Base-by-base conservation (phyloP, 1,139 yeast genomes). In the Wickerhamomyces sp. region DNA sequence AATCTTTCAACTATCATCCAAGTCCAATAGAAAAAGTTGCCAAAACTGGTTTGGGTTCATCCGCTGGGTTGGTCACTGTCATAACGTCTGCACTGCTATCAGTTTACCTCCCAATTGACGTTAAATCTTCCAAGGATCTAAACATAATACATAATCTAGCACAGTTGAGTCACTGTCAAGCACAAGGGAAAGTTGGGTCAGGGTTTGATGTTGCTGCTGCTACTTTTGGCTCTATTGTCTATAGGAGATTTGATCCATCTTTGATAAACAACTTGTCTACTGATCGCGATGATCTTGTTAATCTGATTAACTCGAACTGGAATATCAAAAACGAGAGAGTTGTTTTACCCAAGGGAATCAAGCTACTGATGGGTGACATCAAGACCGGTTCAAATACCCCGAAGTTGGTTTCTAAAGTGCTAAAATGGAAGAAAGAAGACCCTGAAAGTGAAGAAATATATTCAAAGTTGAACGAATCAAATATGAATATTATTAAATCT, bases 131-230 rank as follows among this genome's bases (percentile, higher is more conserved):
- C 0, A 15, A 42, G 3, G 56, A 60, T 27, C 49, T 71, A 39
- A 65, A 61, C 35, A 49, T 60, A 7, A 70, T 93, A 30, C 98
- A 93, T 63, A 91, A 89, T 56, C 67, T 89, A 33, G 79, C 97
- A 0, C 99, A 93, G 61, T 70, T 88, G 11, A 86, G 96, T 1
- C 99, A 93, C 63, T 91, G 97, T 63, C 76, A 78, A 46, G 98
- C 99, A 2, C 99, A 93, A 62, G 87, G 88, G 39, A 94, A 94
- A 63, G 82, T 93, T 29, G 99, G 99, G 0, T 88, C 96, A 3
- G 99, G 99, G 0, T 93, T 93, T 63, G 99, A 93, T 61, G 95
- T 94, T 37, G 98, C 96, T 0, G 84, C 98, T 9, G 99, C 99
- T 0, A 84, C 88, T 0, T 93, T 76, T 64, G 99, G 99, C 3